Evolutionary conservation across 345 rosid species (phyloP).

Genomic region (Orychophragmus violaceus): DNA sequence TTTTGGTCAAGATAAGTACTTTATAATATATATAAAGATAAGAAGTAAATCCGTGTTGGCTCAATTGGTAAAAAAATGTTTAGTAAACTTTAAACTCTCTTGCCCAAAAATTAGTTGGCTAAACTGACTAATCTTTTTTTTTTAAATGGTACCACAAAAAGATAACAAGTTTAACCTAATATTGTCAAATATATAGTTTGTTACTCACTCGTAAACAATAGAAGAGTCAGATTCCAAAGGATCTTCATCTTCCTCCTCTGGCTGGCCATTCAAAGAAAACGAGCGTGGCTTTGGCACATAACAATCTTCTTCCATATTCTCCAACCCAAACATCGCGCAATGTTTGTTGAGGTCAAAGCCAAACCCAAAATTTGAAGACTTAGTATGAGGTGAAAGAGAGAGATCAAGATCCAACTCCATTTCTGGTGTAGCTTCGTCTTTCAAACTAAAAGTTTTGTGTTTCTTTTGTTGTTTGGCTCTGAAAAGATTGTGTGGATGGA

Average conservation of each 20-base stretch:
- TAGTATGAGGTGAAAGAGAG: slow-evolving; percentile 23
- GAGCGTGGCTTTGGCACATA: neutral
- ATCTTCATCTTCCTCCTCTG: slow-evolving; percentile 50
- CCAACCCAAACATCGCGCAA: neutral
- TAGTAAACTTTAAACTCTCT: no score
- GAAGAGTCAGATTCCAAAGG: slow-evolving; percentile 27
- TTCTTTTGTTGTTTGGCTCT: slow-evolving; percentile 11
- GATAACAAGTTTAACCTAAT: neutral
- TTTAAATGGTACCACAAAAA: no score
- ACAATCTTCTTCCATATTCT: neutral
- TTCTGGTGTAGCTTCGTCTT: slow-evolving; percentile 3
- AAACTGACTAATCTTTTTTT: no score
- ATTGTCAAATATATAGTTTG: neutral
- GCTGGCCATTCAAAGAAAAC: slow-evolving; percentile 36
- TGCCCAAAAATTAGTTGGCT: no score
- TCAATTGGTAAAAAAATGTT: no score
- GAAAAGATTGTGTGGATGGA: slow-evolving; percentile 5
- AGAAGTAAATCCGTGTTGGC: no score
- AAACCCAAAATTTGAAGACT: slow-evolving; percentile 15
- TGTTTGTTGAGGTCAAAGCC: slow-evolving; percentile 23
- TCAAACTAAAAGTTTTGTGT: slow-evolving; percentile 3
- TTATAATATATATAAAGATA: neutral
- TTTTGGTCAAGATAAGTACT: no score
- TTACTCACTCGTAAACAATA: slow-evolving; percentile 35
- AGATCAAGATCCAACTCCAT: slow-evolving; percentile 32